Base-by-base conservation (phyloP, 1,139 yeast species). In the Zygosaccharomyces sapae region DNA sequence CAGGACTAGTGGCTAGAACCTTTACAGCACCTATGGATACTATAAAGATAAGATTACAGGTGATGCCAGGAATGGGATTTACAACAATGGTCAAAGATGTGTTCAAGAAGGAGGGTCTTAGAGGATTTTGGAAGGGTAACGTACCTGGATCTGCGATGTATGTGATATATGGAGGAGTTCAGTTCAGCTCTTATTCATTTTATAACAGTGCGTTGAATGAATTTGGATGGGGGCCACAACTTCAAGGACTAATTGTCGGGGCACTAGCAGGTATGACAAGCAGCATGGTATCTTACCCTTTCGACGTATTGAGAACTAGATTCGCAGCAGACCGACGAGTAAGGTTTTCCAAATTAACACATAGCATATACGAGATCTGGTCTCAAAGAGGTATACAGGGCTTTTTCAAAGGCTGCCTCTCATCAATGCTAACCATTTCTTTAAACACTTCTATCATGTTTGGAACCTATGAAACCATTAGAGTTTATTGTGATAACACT, bases 1-100 rank as follows among this genome's bases (percentile, higher is more conserved):
- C 95, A 0, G 96, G 96, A 0, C 76, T 86, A 1, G 66, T 77
- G 0, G 80, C 86, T 2, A 68, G 94, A 48, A 80, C 82, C 47
- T 72, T 83, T 19, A 84, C 92, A 0, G 95, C 98, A 0, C 98
- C 98, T 1, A 67, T 92, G 46, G 98, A 92, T 62, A 86, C 92
- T 4, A 66, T 92, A 43, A 92, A 92, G 69, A 89, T 92, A 51
- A 73, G 97, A 47, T 71, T 88, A 30, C 98, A 92, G 61, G 70
- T 92, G 2, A 79, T 55, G 13, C 61, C 62, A 49, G 54, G 59
- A 3, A 24, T 20, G 5, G 72, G 74, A 1, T 58, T 74, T 2
- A 33, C 66, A 2, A 53, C 59, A 3, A 70, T 78, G 0, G 61
- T 74, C 27, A 44, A 43, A 10, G 61, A 69, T 1, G 72, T 81